Evolutionary conservation across 2,329 filamentous ascomycete genomes (phyloP), one percentile per base, ranked within the genome.

Genomic region (Arthroderma sp.): DNA sequence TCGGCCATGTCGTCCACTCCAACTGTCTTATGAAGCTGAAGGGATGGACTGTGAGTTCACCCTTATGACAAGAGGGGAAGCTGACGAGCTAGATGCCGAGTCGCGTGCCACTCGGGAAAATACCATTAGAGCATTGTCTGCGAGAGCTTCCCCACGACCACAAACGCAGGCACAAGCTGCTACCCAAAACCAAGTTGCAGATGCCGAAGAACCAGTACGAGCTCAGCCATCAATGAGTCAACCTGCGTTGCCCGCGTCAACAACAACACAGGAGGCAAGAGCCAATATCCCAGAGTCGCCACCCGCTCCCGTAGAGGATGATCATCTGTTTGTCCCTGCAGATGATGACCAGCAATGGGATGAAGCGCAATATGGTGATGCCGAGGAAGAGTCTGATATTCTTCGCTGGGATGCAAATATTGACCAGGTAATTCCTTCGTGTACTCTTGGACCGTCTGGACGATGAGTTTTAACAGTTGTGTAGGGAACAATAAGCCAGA

Each of bases 1-100:
- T 2, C 66, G 68, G 22, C 75, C 78, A 4, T 74, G 69, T 31
- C 69, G 74, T 29, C 78, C 78, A 3, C 56, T 81, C 50, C 77
- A 80, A 50, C 71, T 82, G 50, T 71, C 65, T 48, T 82, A 81
- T 51, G 66, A 70, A 33, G 67, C 68, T 43, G 66, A 70, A 39
- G 77, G 76, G 6, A 58, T 80, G 31, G 57, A 66, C 34, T 73
- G 74, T 51, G 73, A 80, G 46, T 80, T 78, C 54, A 81, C 74
- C 2, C 62, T 82, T 36, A 81, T 80, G 78, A 82, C 78, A 15
- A 71, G 71, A 45, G 78, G 77, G 31, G 74, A 78, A 43, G 65
- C 67, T 51, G 64, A 58, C 29, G 66, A 60, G 10, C 44, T 36
- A 11, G 61, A 62, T 11, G 58, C 61, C 28, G 54, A 59, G 4